phyloP scores from a whole-genome alignment of 495 filamentous ascomycete genomes.

The Neurospora terricola region DNA sequence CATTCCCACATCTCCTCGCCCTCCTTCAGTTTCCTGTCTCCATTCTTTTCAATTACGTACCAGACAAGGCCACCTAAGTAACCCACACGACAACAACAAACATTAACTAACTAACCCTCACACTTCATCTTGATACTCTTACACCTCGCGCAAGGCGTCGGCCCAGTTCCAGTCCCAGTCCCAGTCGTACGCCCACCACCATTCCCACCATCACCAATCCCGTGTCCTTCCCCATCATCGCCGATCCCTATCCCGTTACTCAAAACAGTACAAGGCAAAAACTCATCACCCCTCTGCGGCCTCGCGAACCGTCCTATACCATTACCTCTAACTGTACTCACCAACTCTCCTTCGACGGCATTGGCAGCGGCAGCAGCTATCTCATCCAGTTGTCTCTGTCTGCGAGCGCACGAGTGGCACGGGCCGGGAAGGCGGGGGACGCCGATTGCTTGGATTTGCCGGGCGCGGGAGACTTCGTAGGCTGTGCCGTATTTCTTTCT shows the following conservation, averaged over 20 bases:
- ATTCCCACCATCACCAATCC: neutral
- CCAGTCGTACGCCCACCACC: too few relatives aligned
- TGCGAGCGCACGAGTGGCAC: neutral
- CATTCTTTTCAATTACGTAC: neutral
- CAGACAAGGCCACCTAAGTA: neutral
- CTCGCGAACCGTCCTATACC: neutral
- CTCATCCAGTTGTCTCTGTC: neutral
- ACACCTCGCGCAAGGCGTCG: neutral
- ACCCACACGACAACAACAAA: neutral
- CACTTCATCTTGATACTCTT: constrained; percentile 1
- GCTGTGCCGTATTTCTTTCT: neutral
- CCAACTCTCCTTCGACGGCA: neutral
- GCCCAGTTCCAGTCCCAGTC: neutral
- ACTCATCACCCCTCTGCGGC: neutral
- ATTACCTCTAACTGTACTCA: neutral
- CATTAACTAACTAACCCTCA: neutral
- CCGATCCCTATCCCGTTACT: neutral
- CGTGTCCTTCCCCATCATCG: neutral
- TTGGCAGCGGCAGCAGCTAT: neutral
- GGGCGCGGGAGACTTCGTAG: neutral
- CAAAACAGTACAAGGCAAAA: neutral
- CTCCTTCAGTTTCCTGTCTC: neutral
- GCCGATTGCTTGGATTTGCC: neutral
- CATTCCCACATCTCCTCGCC: neutral
- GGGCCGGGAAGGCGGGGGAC: neutral